phyloP scores from a whole-genome alignment of 371 early-diverging fungal species.

The Zychaea mexicana region DNA sequence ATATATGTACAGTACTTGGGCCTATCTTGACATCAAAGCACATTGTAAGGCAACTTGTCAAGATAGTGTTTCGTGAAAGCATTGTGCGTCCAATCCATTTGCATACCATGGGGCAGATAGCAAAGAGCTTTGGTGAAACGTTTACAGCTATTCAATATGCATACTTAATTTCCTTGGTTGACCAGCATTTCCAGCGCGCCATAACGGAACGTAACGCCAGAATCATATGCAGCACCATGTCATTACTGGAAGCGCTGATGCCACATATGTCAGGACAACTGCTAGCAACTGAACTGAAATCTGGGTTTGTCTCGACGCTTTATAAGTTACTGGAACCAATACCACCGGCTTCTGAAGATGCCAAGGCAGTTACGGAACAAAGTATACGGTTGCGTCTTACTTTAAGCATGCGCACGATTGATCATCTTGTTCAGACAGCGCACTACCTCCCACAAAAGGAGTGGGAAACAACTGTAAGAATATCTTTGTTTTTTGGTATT shows the following conservation, averaged over 20 bases:
- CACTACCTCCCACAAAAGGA: constrained; percentile 48
- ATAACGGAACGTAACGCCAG: constrained; percentile 25
- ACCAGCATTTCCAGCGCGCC: constrained; percentile 18
- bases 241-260: constrained; percentile 41
- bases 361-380: constrained; percentile 18
- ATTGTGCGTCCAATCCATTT: constrained; percentile 38
- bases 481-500: not conserved
- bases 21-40: constrained; percentile 66
- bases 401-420: constrained; percentile 57
- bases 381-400: constrained; percentile 37
- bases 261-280: constrained; percentile 42
- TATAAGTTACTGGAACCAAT: constrained; percentile 46
- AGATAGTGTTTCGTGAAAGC: constrained; percentile 56
- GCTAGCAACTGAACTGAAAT: constrained; percentile 48
- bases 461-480: constrained; percentile 61
- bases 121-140: constrained; percentile 63
- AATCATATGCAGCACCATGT: constrained; percentile 36
- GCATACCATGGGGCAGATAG: constrained; percentile 50
- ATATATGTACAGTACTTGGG: constrained; percentile 57
- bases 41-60: constrained; percentile 62
- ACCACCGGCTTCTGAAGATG: constrained; percentile 10
- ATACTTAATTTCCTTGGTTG: constrained; percentile 50
- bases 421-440: constrained; percentile 54
- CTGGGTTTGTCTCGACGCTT: constrained; percentile 45
- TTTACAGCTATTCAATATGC: constrained; percentile 65